A percentile compares a stretch with the other conserved stretches of the same genome.
Evolutionary conservation across 1,139 yeast genomes (phyloP).

Genomic region (Yamadazyma triangularis): DNA sequence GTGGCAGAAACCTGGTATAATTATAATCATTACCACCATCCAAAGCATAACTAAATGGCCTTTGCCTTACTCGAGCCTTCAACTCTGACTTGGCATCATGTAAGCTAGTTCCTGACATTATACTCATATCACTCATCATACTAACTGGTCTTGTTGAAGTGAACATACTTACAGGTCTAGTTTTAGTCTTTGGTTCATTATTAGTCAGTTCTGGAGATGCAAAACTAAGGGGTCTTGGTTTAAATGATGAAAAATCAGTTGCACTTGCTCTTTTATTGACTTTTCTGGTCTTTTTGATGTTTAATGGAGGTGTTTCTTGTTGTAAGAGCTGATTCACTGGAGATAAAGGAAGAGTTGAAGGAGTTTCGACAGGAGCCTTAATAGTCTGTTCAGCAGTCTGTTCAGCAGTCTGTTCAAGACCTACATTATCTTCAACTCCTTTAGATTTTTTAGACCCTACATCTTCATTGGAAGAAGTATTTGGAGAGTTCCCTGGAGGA

Average conservation of each 20-base stretch:
- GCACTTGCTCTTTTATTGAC: conserved; percentile 1
- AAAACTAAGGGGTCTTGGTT: background rate
- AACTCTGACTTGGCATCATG: conserved; percentile 16
- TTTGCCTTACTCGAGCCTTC: conserved; percentile 20
- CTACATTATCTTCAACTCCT: too few species aligned
- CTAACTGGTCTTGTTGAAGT: conserved; percentile 7
- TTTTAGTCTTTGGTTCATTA: conserved; percentile 1
- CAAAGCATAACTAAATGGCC: conserved; percentile 30
- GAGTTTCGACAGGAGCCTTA: background rate
- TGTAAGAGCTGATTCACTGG: conserved; percentile 1
- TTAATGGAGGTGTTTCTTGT: conserved; percentile 6
- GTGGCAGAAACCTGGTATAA: conserved; percentile 25
- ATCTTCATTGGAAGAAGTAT: background rate
- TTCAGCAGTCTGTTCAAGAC: too few species aligned
- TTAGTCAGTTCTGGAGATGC: too few species aligned
- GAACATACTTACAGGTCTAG: conserved; percentile 6
- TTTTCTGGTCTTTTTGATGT: conserved; percentile 6
- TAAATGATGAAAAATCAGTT: conserved; percentile 1
- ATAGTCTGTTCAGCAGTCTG: conserved; percentile 3
- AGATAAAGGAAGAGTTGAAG: background rate
- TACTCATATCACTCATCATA: conserved; percentile 9
- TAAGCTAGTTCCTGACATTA: conserved; percentile 9
- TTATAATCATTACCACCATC: conserved; percentile 30
- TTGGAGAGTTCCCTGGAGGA: conserved; percentile 2
- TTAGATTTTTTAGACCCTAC: too few species aligned